Percentiles rank a stretch among this genome's conserved stretches.
These are phyloP conservation scores for Coffea humblotiana DNA, from an alignment of 305 asterid species.

Conservation along the genomic window DNA sequence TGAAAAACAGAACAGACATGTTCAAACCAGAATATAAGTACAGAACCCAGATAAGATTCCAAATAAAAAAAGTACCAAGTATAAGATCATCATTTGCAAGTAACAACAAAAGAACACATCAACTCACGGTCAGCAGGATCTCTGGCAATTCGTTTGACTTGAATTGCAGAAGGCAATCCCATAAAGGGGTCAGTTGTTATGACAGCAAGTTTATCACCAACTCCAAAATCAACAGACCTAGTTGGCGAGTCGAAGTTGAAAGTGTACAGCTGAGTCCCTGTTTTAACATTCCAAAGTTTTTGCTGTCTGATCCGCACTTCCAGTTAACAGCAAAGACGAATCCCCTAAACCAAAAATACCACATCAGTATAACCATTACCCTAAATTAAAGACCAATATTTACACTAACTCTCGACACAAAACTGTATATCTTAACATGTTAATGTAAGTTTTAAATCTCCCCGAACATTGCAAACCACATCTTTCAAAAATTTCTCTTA, in stretches of 20 bases:
- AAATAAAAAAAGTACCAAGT: no score
- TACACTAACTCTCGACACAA: no score
- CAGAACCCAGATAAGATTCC: no score
- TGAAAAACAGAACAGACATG: no score
- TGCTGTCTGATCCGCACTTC: constrained; percentile 93
- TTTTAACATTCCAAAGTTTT: constrained; percentile 77
- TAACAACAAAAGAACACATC: background rate
- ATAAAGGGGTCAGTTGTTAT: constrained; percentile 89
- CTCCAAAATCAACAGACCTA: constrained; percentile 73
- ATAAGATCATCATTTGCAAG: background rate
- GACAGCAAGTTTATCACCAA: constrained; percentile 81
- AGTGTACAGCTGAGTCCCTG: constrained; percentile 63
- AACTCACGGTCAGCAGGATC: constrained; percentile 76
- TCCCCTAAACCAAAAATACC: constrained; percentile 51
- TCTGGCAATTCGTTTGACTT: constrained; percentile 60
- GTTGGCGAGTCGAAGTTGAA: constrained; percentile 81
- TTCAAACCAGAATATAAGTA: no score
- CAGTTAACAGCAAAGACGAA: constrained; percentile 76
- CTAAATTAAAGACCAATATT: background rate
- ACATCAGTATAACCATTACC: background rate
- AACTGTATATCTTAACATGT: no score
- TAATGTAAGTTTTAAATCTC: no score
- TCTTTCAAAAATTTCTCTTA: background rate
- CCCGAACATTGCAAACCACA: background rate
- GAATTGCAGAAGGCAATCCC: constrained; percentile 81